phyloP scores from a whole-genome alignment of 495 filamentous ascomycete genomes.

The Oidiodendron maius region DNA sequence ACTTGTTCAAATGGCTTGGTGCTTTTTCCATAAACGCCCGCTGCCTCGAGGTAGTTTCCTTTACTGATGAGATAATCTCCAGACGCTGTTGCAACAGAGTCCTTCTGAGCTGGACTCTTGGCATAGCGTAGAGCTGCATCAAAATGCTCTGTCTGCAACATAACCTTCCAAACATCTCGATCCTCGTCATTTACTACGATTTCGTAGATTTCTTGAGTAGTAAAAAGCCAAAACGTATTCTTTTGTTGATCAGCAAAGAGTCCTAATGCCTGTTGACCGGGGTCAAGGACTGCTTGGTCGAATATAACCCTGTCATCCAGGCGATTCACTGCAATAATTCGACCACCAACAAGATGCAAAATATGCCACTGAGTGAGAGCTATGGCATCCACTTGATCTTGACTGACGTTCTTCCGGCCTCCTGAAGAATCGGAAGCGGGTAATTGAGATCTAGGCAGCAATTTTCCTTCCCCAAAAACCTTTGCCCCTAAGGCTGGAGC shows the following conservation, averaged over 20 bases:
- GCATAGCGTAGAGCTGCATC: slow-evolving; percentile 83
- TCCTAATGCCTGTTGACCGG: slow-evolving; percentile 69
- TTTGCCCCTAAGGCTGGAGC: slow-evolving; percentile 54
- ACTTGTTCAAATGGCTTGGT: slow-evolving; percentile 97
- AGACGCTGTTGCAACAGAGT: slow-evolving; percentile 81
- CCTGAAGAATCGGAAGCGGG: slow-evolving; percentile 57
- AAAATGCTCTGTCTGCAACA: slow-evolving; percentile 78
- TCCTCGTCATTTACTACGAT: slow-evolving; percentile 86
- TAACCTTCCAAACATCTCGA: slow-evolving; percentile 88
- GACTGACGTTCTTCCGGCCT: slow-evolving; percentile 55
- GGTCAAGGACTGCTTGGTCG: slow-evolving; percentile 79
- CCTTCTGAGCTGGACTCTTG: slow-evolving; percentile 63
- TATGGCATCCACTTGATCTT: slow-evolving; percentile 72
- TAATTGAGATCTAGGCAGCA: slow-evolving; percentile 67
- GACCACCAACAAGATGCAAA: slow-evolving; percentile 73
- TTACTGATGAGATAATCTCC: slow-evolving; percentile 80
- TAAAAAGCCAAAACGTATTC: slow-evolving; percentile 96
- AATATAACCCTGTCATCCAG: slow-evolving; percentile 79
- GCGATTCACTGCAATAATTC: slow-evolving; percentile 77
- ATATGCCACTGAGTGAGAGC: slow-evolving; percentile 91
- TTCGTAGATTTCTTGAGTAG: slow-evolving; percentile 82
- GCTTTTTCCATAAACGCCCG: slow-evolving; percentile 85
- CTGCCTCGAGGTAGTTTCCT: slow-evolving; percentile 78
- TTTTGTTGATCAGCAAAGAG: slow-evolving; percentile 84
- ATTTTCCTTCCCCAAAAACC: slow-evolving; percentile 63